Evolutionary conservation across 2,329 filamentous ascomycete species (phyloP).

Genomic region (Colletotrichum incanum): DNA sequence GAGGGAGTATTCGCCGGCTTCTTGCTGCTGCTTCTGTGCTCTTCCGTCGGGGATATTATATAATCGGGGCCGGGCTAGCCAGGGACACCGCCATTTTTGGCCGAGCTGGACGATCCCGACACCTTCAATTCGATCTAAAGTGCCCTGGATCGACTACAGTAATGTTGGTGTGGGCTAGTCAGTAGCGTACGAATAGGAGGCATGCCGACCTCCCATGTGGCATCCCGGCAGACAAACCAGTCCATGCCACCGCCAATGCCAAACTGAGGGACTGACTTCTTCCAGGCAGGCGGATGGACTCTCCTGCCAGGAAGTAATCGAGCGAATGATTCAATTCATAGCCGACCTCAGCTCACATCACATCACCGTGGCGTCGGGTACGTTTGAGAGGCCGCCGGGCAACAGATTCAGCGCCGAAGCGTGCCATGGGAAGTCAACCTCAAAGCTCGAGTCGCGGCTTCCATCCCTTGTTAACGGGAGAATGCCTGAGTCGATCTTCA

Average conservation of each 20-base stretch:
- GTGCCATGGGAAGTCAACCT: neutral
- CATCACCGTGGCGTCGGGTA: constrained; percentile 9
- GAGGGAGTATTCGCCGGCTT: neutral
- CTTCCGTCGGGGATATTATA: neutral
- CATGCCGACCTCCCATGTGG: constrained; percentile 32
- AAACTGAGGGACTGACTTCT: constrained; percentile 22
- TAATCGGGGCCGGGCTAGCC: constrained; percentile 14
- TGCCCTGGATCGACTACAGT: constrained; percentile 18
- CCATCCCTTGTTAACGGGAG: constrained; percentile 16
- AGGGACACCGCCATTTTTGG: constrained; percentile 30
- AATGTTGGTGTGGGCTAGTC: constrained; percentile 24
- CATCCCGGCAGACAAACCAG: constrained; percentile 27
- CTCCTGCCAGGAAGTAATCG: neutral
- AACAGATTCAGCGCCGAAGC: neutral
- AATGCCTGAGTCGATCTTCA: constrained; percentile 39
- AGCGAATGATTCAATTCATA: constrained; percentile 28
- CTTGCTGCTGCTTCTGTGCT: neutral
- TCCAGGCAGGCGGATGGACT: constrained; percentile 22
- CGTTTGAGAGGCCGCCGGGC: constrained; percentile 1
- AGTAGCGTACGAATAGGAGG: constrained; percentile 7
- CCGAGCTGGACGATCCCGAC: constrained; percentile 21
- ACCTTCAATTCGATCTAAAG: constrained; percentile 1
- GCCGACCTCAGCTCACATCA: constrained; percentile 18
- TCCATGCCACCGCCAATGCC: constrained; percentile 16
- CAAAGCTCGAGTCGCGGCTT: constrained; percentile 29